Conservation (phyloP, 108 stramenopile species). For the Cyclotella cryptica region DNA sequence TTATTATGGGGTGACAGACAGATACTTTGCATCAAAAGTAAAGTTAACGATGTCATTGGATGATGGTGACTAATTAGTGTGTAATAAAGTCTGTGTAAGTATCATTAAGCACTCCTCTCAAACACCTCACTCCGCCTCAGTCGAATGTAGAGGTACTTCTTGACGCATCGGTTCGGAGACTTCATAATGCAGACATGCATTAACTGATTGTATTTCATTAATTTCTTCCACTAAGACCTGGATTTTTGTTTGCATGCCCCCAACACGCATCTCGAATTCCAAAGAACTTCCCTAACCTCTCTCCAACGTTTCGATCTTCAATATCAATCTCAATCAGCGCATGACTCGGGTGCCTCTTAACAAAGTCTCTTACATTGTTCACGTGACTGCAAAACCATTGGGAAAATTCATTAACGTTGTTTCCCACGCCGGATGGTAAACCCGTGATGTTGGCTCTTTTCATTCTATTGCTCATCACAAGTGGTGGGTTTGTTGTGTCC, state of each 20-base stretch:
- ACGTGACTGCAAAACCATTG: constrained; percentile 24
- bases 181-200: background rate
- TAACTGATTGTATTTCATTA: background rate
- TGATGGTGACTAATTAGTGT: no score
- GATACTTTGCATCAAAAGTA: no score
- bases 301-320: constrained; percentile 10
- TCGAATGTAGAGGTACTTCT: no score
- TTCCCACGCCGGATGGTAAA: constrained; percentile 10
- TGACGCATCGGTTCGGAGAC: no score
- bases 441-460: constrained; percentile 16
- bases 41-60: no score
- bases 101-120: no score
- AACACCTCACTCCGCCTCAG: no score
- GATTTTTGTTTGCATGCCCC: constrained; percentile 14
- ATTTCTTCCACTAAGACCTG: background rate
- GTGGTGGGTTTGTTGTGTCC: background rate
- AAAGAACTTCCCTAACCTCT: background rate
- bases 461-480: constrained; percentile 1
- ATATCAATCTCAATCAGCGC: constrained; percentile 25
- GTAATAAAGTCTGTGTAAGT: no score
- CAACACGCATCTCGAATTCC: background rate
- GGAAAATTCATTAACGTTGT: constrained; percentile 4
- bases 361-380: constrained; percentile 10
- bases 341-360: constrained; percentile 11
- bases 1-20: no score